Conservation (phyloP, 345 rosid genomes). For the Geranium brycei region DNA sequence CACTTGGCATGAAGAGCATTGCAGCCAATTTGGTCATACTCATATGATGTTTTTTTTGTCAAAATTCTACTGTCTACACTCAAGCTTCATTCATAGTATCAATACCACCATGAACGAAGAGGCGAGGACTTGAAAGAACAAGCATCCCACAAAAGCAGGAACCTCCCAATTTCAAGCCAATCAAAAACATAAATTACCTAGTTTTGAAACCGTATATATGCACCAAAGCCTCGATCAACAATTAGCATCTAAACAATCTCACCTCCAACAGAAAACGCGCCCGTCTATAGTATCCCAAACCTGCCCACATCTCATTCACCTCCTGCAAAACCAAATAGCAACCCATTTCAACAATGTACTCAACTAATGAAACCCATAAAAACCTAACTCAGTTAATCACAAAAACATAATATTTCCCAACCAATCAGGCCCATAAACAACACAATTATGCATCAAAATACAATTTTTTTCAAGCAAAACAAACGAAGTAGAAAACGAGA, state of each 20-base stretch:
- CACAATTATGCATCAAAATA: neutral
- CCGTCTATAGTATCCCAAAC: conserved; percentile 82
- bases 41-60: neutral
- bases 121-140: neutral
- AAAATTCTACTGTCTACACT: no score
- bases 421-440: neutral
- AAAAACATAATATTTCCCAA: no score
- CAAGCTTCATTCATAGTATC: neutral
- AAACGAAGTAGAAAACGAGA: no score
- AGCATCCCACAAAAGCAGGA: neutral
- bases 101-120: neutral
- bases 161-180: neutral
- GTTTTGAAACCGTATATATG: neutral
- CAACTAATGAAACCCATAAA: neutral
- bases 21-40: neutral
- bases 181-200: neutral
- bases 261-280: conserved; percentile 91
- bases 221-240: neutral
- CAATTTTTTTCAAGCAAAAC: neutral
- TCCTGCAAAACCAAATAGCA: conserved; percentile 33
- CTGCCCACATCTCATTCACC: conserved; percentile 98
- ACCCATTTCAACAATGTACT: neutral
- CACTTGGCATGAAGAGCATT: no score
- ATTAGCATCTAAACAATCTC: conserved; percentile 1
- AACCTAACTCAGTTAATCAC: neutral